Evolutionary conservation across 345 rosid species (phyloP).

Genomic region (Populus deltoides): DNA sequence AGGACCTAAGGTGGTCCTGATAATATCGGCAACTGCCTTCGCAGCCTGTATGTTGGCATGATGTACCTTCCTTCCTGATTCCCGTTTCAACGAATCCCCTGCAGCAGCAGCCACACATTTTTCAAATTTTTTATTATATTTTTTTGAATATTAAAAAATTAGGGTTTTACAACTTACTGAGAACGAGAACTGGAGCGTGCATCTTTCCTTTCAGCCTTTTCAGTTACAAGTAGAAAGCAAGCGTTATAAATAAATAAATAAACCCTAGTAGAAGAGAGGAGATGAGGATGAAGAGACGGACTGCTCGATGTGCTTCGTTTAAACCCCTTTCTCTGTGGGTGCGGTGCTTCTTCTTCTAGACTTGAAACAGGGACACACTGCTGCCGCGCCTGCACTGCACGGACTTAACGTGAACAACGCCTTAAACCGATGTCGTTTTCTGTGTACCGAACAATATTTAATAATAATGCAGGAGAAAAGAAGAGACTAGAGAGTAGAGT

Average conservation of each 20-base stretch:
- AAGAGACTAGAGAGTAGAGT: too few species aligned
- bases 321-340: neutral
- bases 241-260: too few species aligned
- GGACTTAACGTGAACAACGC: neutral
- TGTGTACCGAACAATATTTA: too few species aligned
- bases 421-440: neutral
- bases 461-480: too few species aligned
- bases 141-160: neutral
- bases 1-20: slow-evolving; percentile 96
- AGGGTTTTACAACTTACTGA: slow-evolving; percentile 47
- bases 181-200: slow-evolving; percentile 85
- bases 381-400: too few species aligned
- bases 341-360: neutral
- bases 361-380: too few species aligned
- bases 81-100: slow-evolving; percentile 96
- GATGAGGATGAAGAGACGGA: neutral
- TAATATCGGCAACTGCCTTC: slow-evolving; percentile 88
- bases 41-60: slow-evolving; percentile 92
- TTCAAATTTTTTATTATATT: neutral
- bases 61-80: slow-evolving; percentile 87
- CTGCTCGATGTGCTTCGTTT: neutral
- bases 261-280: neutral
- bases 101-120: slow-evolving; percentile 7
- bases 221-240: neutral
- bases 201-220: slow-evolving; percentile 22